Conservation (phyloP, 495 filamentous ascomycete species). For the Astrocystis sublimbata region DNA sequence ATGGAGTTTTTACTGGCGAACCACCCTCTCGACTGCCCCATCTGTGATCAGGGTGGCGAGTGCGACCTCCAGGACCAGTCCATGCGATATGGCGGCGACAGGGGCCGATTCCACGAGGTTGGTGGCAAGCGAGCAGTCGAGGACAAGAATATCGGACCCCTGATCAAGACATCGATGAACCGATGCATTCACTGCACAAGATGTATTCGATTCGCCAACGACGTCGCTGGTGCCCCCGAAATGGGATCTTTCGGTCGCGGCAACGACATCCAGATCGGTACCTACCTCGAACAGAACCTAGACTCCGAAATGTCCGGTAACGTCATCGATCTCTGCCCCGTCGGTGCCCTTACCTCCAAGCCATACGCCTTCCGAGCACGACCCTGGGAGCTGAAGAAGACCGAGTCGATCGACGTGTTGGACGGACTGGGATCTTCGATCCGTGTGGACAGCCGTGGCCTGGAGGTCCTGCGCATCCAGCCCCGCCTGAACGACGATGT, state of each 20-base stretch:
- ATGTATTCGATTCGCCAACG: conserved; percentile 96
- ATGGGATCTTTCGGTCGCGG: conserved; percentile 91
- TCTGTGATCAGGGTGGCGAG: conserved; percentile 98
- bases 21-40: conserved; percentile 95
- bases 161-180: conserved; percentile 99
- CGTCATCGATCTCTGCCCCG: conserved; percentile 96
- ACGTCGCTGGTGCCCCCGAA: conserved; percentile 93
- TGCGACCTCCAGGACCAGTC: conserved; percentile 99
- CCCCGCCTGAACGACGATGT: conserved; percentile 95
- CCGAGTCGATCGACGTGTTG: conserved; percentile 91
- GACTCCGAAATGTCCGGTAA: conserved; percentile 95
- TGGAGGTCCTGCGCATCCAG: conserved; percentile 93
- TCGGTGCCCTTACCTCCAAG: conserved; percentile 94
- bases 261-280: conserved; percentile 97
- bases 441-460: conserved; percentile 85
- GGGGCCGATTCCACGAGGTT: conserved; percentile 94
- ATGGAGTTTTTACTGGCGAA: conserved; percentile 99
- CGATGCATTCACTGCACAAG: conserved; percentile 98
- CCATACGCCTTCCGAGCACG: conserved; percentile 96
- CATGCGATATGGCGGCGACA: conserved; percentile 95
- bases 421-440: conserved; percentile 94
- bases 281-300: conserved; percentile 88
- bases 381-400: conserved; percentile 93
- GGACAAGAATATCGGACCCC: conserved; percentile 98
- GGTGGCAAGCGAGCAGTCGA: conserved; percentile 95